Evolutionary conservation across 2,329 filamentous ascomycete species (phyloP).

Genomic region (Scolecobasidium constrictum): DNA sequence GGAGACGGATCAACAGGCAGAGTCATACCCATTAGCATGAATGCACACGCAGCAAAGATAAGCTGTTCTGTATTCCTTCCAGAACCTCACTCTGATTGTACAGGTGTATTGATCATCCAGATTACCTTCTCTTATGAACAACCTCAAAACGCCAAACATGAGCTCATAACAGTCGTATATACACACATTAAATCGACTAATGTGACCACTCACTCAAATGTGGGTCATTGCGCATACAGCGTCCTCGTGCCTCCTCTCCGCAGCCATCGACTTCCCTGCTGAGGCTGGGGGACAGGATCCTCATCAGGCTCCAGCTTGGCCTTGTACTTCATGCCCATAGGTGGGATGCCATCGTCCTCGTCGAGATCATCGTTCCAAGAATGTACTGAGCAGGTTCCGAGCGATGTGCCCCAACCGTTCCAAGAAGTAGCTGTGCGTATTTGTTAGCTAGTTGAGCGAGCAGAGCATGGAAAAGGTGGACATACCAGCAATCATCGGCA

Average conservation of each 20-base stretch:
- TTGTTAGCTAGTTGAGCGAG: not conserved
- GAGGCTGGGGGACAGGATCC: not conserved
- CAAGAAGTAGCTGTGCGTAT: constrained; percentile 60
- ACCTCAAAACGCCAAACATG: too few relatives aligned
- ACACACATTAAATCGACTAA: too few relatives aligned
- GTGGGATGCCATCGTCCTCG: constrained; percentile 44
- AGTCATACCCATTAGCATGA: too few relatives aligned
- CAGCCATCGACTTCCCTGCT: not conserved
- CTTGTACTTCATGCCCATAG: constrained; percentile 51
- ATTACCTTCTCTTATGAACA: too few relatives aligned
- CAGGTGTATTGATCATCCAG: too few relatives aligned
- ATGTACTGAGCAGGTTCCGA: constrained; percentile 69
- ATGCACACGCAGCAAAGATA: too few relatives aligned
- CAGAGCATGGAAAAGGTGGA: constrained; percentile 10
- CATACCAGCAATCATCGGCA: constrained; percentile 63
- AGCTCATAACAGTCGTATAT: too few relatives aligned
- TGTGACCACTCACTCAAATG: too few relatives aligned
- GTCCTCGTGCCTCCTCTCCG: not conserved
- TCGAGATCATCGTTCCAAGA: constrained; percentile 59
- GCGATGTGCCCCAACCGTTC: constrained; percentile 64
- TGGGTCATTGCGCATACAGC: not conserved
- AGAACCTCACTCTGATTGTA: too few relatives aligned
- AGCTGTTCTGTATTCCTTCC: too few relatives aligned
- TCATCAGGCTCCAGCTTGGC: constrained; percentile 42
- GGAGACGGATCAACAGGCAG: not conserved